phyloP scores from a whole-genome alignment of 495 filamentous ascomycete species.

The Aspergillus avenaceus region DNA sequence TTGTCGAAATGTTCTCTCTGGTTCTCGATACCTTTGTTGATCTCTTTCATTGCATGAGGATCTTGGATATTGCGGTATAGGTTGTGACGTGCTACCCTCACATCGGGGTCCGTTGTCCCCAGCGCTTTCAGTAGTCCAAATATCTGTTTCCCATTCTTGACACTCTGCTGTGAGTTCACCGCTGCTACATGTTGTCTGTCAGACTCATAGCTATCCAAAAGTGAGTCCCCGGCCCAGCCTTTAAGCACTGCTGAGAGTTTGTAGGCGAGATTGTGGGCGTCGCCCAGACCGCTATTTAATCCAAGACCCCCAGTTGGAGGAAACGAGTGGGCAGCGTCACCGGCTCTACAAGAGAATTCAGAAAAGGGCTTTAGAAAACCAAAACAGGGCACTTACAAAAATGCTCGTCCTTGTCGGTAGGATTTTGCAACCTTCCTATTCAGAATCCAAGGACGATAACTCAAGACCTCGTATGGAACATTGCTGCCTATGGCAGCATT shows the following conservation, averaged over 20 bases:
- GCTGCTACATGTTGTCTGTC: constrained; percentile 31
- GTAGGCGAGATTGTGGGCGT: constrained; percentile 32
- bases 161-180: constrained; percentile 29
- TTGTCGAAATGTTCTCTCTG: constrained; percentile 38
- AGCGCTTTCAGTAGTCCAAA: constrained; percentile 28
- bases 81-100: constrained; percentile 19
- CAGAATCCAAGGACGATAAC: constrained; percentile 37
- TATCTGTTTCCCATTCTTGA: constrained; percentile 34
- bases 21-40: constrained; percentile 26
- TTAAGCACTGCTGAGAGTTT: constrained; percentile 29
- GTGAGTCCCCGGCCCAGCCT: constrained; percentile 13
- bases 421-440: constrained; percentile 33
- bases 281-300: constrained; percentile 30
- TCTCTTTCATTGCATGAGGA: constrained; percentile 12
- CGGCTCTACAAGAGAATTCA: constrained; percentile 28
- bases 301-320: constrained; percentile 32
- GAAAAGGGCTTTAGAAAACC: background rate
- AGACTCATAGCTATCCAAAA: constrained; percentile 22
- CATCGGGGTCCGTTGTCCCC: constrained; percentile 23
- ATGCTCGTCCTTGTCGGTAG: constrained; percentile 26
- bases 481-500: constrained; percentile 29
- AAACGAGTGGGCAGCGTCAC: constrained; percentile 46
- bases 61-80: constrained; percentile 25
- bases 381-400: constrained; percentile 26
- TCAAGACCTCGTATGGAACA: constrained; percentile 32